phyloP scores from a whole-genome alignment of 805 yeast species.

The Myxozyma lipomycoides region DNA sequence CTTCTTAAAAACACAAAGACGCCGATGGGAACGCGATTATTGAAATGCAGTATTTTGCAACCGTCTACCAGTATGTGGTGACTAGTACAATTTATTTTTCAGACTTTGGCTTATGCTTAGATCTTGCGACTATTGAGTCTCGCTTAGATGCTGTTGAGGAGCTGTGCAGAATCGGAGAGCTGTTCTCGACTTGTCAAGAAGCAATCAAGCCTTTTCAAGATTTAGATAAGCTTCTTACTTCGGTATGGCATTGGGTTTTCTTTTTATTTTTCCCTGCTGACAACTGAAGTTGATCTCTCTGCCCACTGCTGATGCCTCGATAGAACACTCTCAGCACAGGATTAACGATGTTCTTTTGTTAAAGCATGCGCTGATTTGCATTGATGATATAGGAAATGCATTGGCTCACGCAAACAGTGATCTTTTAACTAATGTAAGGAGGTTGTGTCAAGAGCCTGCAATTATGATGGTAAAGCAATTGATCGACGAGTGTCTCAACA shows the following conservation, averaged over 20 bases:
- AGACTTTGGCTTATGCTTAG: conserved; percentile 9
- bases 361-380: conserved; percentile 38
- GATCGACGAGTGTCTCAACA: conserved; percentile 41
- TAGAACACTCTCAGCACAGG: conserved; percentile 37
- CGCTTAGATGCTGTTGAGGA: conserved; percentile 43
- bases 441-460: conserved; percentile 34
- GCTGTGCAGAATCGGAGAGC: conserved; percentile 30
- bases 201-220: conserved; percentile 39
- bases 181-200: conserved; percentile 26
- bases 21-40: conserved; percentile 46
- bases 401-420: conserved; percentile 25
- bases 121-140: conserved; percentile 37
- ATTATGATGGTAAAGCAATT: conserved; percentile 30
- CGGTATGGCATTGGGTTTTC: no score
- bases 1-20: conserved; percentile 43
- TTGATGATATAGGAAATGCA: conserved; percentile 24
- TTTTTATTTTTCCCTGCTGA: no score
- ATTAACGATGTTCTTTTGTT: conserved; percentile 44
- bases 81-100: not conserved
- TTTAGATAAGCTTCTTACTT: conserved; percentile 43
- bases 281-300: no score
- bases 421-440: conserved; percentile 20
- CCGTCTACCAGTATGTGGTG: conserved; percentile 40
- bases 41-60: conserved; percentile 46
- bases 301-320: no score